phyloP scores from a whole-genome alignment of 1,284 basidiomycete species.

The Inonotus obliquus region DNA sequence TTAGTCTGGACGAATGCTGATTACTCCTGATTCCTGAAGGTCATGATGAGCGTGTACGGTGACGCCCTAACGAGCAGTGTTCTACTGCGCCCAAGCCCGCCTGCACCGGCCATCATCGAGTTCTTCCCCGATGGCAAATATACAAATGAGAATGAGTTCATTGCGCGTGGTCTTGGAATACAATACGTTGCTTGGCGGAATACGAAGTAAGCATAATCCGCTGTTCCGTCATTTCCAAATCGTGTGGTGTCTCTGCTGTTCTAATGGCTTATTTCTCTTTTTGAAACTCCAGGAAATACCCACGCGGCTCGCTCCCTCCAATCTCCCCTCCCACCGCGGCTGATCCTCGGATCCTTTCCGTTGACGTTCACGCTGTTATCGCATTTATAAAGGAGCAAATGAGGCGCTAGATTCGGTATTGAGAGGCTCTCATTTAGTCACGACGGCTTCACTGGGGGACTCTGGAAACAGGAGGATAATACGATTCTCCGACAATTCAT shows the following conservation, averaged over 20 bases:
- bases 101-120: constrained; percentile 46
- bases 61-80: constrained; percentile 66
- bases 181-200: constrained; percentile 74
- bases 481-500: no score
- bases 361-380: constrained; percentile 46
- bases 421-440: no score
- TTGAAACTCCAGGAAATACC: constrained; percentile 33
- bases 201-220: constrained; percentile 38
- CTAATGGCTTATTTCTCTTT: background rate
- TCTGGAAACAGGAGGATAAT: no score
- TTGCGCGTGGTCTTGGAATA: constrained; percentile 61
- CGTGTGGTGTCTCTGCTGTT: constrained; percentile 24
- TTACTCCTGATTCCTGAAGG: constrained; percentile 32
- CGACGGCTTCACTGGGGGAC: no score
- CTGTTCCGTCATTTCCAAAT: background rate
- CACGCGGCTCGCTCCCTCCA: constrained; percentile 30
- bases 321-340: constrained; percentile 37
- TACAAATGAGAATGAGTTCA: constrained; percentile 60
- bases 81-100: constrained; percentile 47
- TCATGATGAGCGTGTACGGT: constrained; percentile 71
- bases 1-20: background rate
- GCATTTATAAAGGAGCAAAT: constrained; percentile 35
- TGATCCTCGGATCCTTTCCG: constrained; percentile 41
- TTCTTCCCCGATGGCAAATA: constrained; percentile 75
- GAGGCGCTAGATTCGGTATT: background rate